phyloP scores from a whole-genome alignment of 331 rosid species.

The Pyracantha coccinea region DNA sequence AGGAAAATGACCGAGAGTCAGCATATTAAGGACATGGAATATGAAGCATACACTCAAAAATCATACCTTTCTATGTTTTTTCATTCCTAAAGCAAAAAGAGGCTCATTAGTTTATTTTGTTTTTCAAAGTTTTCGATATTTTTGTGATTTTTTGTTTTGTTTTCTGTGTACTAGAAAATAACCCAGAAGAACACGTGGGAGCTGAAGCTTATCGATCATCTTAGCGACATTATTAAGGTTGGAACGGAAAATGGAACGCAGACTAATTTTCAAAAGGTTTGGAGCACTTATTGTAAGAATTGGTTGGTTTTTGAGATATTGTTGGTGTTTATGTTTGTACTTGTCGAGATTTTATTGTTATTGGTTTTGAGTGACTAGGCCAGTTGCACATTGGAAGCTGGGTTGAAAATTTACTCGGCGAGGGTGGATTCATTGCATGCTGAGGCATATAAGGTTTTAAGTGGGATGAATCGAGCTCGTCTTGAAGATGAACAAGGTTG shows the following conservation, averaged over 20 bases:
- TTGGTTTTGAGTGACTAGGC: conserved; percentile 41
- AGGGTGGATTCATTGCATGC: conserved; percentile 96
- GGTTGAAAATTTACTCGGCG: conserved; percentile 75
- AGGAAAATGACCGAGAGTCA: not conserved
- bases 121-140: not conserved
- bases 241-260: conserved; percentile 60
- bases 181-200: conserved; percentile 97
- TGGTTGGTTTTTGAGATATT: not conserved
- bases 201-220: conserved; percentile 84
- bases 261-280: conserved; percentile 86
- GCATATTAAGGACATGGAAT: not conserved
- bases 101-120: not conserved
- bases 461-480: conserved; percentile 88
- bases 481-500: conserved; percentile 73
- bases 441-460: conserved; percentile 89
- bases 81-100: not conserved
- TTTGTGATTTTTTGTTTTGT: not conserved
- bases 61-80: not conserved
- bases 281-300: not conserved
- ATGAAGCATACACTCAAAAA: not conserved
- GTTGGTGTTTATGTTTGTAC: not conserved
- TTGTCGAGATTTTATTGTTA: not conserved
- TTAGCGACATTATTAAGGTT: conserved; percentile 73
- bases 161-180: conserved; percentile 49
- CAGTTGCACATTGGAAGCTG: conserved; percentile 98